Evolutionary conservation across 441 rosid species (phyloP), one percentile per base, ranked within the genome.

Genomic region (Populus hybrid): DNA sequence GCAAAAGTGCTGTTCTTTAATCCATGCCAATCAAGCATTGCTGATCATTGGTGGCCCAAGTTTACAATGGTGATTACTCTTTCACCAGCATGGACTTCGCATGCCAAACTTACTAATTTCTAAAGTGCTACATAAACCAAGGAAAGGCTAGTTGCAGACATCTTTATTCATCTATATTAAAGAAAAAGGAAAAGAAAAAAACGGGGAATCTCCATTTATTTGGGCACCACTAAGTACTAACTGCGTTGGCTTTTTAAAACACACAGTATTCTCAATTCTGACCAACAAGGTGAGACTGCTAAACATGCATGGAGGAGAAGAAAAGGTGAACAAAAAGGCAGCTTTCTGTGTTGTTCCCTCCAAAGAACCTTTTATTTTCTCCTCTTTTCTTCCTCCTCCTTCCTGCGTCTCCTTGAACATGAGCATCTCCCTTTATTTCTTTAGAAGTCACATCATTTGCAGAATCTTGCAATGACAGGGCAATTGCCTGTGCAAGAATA

Each of bases 391-490:
- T 87, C 88, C 84, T 90, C 59, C 68, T 76, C 76, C 61, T 84
- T 77, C 71, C 77, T n/a, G 83, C 21, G 38, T 79, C 87, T 65
- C 83, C 85, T 56, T 9, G 59, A 74, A 64, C 9, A 7, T 29
- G 59, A 74, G 76, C 40, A 63, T 79, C 84, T 76, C 81, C 87
- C 81, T 69, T 83, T 67, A 24, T 84, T 66, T 82, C 90, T 67
- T 72, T 75, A 64, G 65, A 26, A 65, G 71, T 53, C 26, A 68
- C 63, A 75, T 68, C 80, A 73, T 82, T 80, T 7, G 75, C 81
- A 77, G 87, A 81, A 76, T 84, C 88, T 80, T 88, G 88, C 76
- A 94, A 84, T 61, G 99, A 95, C 33, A 93, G 91, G 35, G 94
- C 88, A 75, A 92, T 88, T 67, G 98, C 97, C 95, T 92, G 89